Evolutionary conservation across 1,139 yeast genomes (phyloP), one percentile per base, ranked within the genome.

Genomic region (Yamadazyma triangularis): DNA sequence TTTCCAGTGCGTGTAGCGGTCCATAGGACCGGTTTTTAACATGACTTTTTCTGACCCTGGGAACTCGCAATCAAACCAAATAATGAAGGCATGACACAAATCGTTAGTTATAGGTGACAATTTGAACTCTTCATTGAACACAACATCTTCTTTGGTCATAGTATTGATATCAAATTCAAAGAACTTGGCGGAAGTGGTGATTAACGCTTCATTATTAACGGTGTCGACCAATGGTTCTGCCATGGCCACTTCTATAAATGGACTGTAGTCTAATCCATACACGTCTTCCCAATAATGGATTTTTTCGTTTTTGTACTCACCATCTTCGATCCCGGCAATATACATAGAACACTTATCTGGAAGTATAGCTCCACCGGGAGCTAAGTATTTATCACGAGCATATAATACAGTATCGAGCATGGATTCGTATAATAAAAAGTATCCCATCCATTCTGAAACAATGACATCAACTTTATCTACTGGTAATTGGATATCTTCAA

Each of bases 401-500:
- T 77, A 76, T 42, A 93, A 68, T 14, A 93, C 99, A 23, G 98
- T 88, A 58, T 93, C 98, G 58, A 93, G 73, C 99, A 93, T 93
- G 41, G 95, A 85, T 69, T 93, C 99, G 55, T 91, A 93, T 36
- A 93, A 69, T 50, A 93, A 65, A 53, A 93, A 93, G 64, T 93
- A 93, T 13, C 99, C 99, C 99, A 93, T 93, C 99, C 99, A 93
- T 64, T 93, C 99, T 41, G 94, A 81, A 39, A 93, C 83, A 47
- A 93, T 93, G 47, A 93, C 91, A 58, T 93, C 99, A 30, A 93
- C 99, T 53, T 83, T 38, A 35, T 67, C 58, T 31, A 68, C 74
- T 27, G 98, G 98, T 48, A 93, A 69, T 36, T 64, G 75, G 36
- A 91, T 89, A 52, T 93, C 98, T 64, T 93, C 99, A 63, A 93